phyloP scores from a whole-genome alignment of 495 filamentous ascomycete species.

The Evansstolkia leycettana region DNA sequence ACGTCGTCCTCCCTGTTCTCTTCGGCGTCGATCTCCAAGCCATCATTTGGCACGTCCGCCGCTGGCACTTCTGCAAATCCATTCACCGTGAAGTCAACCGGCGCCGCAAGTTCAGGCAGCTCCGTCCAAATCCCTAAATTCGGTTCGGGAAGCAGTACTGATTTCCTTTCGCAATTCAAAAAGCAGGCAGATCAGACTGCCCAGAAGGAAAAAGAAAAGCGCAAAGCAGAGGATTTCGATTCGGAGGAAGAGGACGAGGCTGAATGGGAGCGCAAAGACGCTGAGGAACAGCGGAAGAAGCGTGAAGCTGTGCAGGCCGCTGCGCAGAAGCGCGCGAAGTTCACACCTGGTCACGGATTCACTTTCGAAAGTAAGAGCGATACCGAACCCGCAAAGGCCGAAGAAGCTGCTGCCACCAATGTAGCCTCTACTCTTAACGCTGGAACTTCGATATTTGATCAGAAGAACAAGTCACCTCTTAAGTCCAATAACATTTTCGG shows the following conservation, averaged over 20 bases:
- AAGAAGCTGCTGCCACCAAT: slow-evolving; percentile 5
- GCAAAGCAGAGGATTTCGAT: slow-evolving; percentile 44
- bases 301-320: slow-evolving; percentile 21
- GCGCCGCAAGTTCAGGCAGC: slow-evolving; percentile 10
- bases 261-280: slow-evolving; percentile 36
- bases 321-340: slow-evolving; percentile 22
- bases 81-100: slow-evolving; percentile 13
- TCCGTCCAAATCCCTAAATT: slow-evolving; percentile 19
- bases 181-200: slow-evolving; percentile 19
- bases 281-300: slow-evolving; percentile 34
- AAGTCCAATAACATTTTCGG: slow-evolving; percentile 47
- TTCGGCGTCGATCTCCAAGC: slow-evolving; percentile 8
- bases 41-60: slow-evolving; percentile 4
- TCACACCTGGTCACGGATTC: slow-evolving; percentile 31
- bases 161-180: slow-evolving; percentile 29
- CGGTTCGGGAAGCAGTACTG: slow-evolving; percentile 9
- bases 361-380: slow-evolving; percentile 17
- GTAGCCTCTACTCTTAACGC: slow-evolving; percentile 4
- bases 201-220: slow-evolving; percentile 34
- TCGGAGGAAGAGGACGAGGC: slow-evolving; percentile 41
- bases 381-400: slow-evolving; percentile 6
- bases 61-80: slow-evolving; percentile 9
- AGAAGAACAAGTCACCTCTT: slow-evolving; percentile 12
- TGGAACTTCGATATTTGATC: slow-evolving; percentile 11
- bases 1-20: slow-evolving; percentile 6